Percentiles rank a stretch among this genome's conserved stretches.
Evolutionary conservation across 208 protist genomes (phyloP).

Genomic region (Tritrichomonas musculus): DNA sequence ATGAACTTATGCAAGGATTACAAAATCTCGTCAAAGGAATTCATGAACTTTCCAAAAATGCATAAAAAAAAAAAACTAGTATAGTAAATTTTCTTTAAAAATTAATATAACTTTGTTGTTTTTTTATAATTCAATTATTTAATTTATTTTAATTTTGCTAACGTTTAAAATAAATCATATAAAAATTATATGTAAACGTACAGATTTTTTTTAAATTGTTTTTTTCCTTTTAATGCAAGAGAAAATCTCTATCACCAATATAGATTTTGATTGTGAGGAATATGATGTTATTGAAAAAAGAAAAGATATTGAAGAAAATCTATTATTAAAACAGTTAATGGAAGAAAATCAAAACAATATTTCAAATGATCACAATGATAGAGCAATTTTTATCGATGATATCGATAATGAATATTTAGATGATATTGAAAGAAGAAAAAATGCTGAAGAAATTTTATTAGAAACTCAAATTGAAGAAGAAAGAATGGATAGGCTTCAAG

Average conservation of each 20-base stretch:
- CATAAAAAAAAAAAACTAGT: background rate
- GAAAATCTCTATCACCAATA: background rate
- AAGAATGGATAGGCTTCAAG: no score
- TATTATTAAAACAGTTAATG: background rate
- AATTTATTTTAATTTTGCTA: background rate
- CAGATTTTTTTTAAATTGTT: background rate
- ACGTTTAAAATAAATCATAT: background rate
- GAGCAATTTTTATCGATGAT: background rate
- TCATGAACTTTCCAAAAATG: background rate
- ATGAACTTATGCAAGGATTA: background rate
- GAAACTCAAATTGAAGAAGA: background rate
- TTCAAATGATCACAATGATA: background rate
- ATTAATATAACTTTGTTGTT: background rate
- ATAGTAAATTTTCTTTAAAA: background rate
- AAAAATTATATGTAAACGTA: background rate
- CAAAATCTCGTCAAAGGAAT: background rate
- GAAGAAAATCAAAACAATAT: background rate
- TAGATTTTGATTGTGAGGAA: background rate
- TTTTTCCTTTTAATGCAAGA: background rate
- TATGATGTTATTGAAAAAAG: background rate
- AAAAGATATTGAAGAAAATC: background rate
- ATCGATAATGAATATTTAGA: background rate
- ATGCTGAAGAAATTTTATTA: background rate
- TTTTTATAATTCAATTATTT: background rate
- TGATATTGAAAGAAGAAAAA: background rate